Percentiles rank a stretch among this genome's conserved stretches.
Evolutionary conservation across 116 monocot genomes (phyloP).

Genomic region (Trichopus zeylanicus): DNA sequence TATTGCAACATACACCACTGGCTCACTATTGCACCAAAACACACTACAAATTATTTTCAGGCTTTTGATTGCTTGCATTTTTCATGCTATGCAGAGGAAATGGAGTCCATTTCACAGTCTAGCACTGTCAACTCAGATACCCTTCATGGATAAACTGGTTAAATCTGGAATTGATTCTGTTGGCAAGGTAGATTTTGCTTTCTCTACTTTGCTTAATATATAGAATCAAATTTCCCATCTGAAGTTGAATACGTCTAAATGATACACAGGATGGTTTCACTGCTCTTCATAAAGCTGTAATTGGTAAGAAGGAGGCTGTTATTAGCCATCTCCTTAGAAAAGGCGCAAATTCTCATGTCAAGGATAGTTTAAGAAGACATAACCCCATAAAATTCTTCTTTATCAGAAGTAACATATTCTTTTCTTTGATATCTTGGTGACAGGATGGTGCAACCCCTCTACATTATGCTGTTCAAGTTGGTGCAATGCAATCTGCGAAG

Average conservation of each 20-base stretch:
- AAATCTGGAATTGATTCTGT: conserved; percentile 61
- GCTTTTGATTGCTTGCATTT: background rate
- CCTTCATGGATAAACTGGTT: conserved; percentile 65
- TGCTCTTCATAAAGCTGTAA: conserved; percentile 80
- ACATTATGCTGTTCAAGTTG: conserved; percentile 94
- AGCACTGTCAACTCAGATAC: conserved; percentile 70
- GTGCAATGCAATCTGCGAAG: conserved; percentile 93
- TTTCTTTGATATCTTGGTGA: background rate
- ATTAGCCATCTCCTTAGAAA: conserved; percentile 88
- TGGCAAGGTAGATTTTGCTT: conserved; percentile 43
- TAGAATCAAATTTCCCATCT: conserved; percentile 1
- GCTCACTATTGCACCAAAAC: no score
- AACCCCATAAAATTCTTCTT: background rate
- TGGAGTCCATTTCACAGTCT: conserved; percentile 72
- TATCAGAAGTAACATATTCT: background rate
- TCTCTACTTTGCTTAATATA: background rate
- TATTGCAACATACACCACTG: no score
- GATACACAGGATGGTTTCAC: conserved; percentile 85
- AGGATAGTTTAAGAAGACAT: conserved; percentile 50
- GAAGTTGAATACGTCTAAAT: conserved; percentile 31
- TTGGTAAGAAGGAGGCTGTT: conserved; percentile 95
- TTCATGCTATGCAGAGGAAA: conserved; percentile 40
- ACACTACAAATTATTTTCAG: background rate
- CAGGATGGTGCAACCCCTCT: conserved; percentile 89
- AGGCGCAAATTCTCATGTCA: conserved; percentile 84